A percentile compares a stretch with the other conserved stretches of the same genome.
Conservation (phyloP, 2,329 filamentous ascomycete genomes). For the Penicillium sp. region DNA sequence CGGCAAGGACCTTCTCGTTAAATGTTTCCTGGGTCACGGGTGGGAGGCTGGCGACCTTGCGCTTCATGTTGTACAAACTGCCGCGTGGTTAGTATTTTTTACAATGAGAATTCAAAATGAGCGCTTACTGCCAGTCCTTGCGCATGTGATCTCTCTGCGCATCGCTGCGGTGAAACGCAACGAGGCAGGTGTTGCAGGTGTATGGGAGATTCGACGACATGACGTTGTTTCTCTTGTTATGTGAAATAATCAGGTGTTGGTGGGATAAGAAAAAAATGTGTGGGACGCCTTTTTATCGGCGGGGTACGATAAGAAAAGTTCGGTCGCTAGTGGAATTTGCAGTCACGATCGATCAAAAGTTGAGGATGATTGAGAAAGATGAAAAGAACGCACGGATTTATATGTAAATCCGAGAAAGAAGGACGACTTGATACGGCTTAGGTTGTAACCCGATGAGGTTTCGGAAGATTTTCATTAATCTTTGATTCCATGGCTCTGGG, state of each 20-base stretch:
- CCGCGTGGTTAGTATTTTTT: conserved; percentile 2
- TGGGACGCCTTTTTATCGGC: conserved; percentile 31
- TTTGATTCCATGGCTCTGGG: background rate
- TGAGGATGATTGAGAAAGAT: too few relatives aligned
- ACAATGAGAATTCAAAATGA: background rate
- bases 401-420: background rate
- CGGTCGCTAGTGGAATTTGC: conserved; percentile 8
- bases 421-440: background rate
- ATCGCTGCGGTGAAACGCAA: conserved; percentile 92
- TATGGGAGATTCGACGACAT: conserved; percentile 56
- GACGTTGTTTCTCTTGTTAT: background rate
- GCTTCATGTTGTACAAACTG: conserved; percentile 94
- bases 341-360: background rate
- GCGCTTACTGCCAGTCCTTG: conserved; percentile 92
- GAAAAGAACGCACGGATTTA: background rate
- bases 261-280: conserved; percentile 15
- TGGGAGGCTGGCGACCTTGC: conserved; percentile 83
- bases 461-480: background rate
- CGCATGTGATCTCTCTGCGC: conserved; percentile 95
- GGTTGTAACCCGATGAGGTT: background rate
- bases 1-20: conserved; percentile 91
- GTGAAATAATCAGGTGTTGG: background rate
- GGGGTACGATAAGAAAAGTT: conserved; percentile 23
- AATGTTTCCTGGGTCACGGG: conserved; percentile 91
- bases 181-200: conserved; percentile 97